Evolutionary conservation across 164 flowering plant genomes (phyloP).

Genomic region (Saururus chinensis): DNA sequence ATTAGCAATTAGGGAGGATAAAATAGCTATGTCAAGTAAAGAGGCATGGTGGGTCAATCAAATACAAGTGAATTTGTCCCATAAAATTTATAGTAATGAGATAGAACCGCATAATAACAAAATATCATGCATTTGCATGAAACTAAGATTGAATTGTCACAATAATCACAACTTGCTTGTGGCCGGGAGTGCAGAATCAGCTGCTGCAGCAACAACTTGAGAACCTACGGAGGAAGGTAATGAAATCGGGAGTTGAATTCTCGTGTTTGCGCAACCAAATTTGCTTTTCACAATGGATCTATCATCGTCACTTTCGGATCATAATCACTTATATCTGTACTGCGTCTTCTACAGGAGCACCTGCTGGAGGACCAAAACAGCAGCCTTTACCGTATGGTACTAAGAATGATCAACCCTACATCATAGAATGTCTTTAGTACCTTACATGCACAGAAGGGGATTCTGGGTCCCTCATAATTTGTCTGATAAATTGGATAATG

Average conservation of each 20-base stretch:
- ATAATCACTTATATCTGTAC: background rate
- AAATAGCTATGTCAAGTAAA: too few species aligned
- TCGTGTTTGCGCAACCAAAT: background rate
- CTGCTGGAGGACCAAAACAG: conserved; percentile 29
- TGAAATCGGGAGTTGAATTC: background rate
- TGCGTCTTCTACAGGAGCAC: conserved; percentile 21
- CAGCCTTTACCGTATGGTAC: conserved; percentile 21
- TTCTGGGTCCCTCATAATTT: too few species aligned
- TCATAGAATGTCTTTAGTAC: background rate
- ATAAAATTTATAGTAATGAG: too few species aligned
- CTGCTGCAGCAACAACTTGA: conserved; percentile 36
- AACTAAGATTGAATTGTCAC: background rate
- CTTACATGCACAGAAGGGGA: too few species aligned
- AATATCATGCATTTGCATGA: background rate
- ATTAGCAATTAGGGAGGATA: too few species aligned
- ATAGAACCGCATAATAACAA: too few species aligned
- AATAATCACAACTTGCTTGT: background rate
- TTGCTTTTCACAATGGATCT: background rate
- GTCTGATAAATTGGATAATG: too few species aligned
- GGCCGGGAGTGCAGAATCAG: conserved; percentile 19
- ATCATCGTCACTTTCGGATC: background rate
- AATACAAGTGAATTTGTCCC: too few species aligned
- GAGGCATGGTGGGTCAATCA: too few species aligned
- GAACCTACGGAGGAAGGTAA: conserved; percentile 36
- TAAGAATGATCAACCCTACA: background rate